These are phyloP conservation scores for Huntiella abstrusa DNA, from an alignment of 2,329 filamentous ascomycete genomes.

Conservation along the genomic window DNA sequence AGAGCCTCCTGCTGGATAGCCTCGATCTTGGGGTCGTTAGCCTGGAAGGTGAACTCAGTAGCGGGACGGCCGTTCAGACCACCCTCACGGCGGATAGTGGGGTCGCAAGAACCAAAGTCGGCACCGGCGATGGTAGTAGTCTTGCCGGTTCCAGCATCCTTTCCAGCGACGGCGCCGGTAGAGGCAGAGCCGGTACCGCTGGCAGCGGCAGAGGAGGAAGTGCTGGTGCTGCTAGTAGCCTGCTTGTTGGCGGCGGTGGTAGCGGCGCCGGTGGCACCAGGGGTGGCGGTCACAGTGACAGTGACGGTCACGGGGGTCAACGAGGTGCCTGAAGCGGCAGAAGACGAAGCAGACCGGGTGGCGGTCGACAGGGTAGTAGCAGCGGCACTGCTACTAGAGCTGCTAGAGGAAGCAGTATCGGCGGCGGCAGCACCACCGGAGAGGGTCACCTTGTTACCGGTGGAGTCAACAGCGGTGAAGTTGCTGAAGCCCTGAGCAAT, in stretches of 20 bases:
- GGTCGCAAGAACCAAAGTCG: slow-evolving; percentile 35
- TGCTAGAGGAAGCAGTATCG: slow-evolving; percentile 6
- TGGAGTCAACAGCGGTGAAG: slow-evolving; percentile 27
- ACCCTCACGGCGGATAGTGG: slow-evolving; percentile 40
- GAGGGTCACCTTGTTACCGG: slow-evolving; percentile 17
- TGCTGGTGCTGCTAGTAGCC: background rate
- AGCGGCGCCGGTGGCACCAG: slow-evolving; percentile 4
- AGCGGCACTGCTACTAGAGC: slow-evolving; percentile 7
- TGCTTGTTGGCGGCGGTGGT: slow-evolving; percentile 9
- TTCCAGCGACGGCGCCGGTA: slow-evolving; percentile 16
- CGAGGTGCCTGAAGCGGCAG: background rate
- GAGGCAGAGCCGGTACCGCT: slow-evolving; percentile 9
- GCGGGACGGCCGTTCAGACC: slow-evolving; percentile 36
- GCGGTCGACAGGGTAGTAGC: slow-evolving; percentile 10
- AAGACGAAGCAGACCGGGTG: slow-evolving; percentile 10
- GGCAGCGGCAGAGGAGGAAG: slow-evolving; percentile 8
- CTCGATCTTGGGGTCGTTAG: slow-evolving; percentile 40
- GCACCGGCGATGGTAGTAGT: slow-evolving; percentile 19
- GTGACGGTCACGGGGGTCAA: slow-evolving; percentile 10
- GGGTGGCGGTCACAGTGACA: slow-evolving; percentile 12
- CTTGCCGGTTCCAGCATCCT: slow-evolving; percentile 11
- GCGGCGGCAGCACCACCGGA: slow-evolving; percentile 15
- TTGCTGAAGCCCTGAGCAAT: slow-evolving; percentile 42
- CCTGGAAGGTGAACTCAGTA: slow-evolving; percentile 48
- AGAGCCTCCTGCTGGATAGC: slow-evolving; percentile 44